A percentile compares a stretch with the other conserved stretches of the same genome.
Evolutionary conservation across 2,329 filamentous ascomycete genomes (phyloP).

Genomic region (Diaporthe vexans): DNA sequence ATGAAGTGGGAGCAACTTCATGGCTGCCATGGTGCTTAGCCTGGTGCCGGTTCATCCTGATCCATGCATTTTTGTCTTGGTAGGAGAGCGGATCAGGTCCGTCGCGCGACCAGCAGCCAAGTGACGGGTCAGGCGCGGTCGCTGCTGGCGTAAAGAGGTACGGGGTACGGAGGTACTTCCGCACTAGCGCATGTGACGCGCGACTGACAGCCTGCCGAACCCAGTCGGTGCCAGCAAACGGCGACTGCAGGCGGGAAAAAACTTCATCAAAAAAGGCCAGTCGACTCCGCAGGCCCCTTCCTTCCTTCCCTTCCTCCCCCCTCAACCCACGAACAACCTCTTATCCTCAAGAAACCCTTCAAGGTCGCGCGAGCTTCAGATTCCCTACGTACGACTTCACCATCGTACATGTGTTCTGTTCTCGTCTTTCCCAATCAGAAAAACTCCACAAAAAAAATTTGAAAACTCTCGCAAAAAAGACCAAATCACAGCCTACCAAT

Average conservation of each 20-base stretch:
- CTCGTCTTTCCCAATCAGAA: slow-evolving; percentile 66
- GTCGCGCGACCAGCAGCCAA: background rate
- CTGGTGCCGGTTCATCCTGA: background rate
- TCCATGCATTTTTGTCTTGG: background rate
- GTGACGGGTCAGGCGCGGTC: background rate
- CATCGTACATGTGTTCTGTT: slow-evolving; percentile 71
- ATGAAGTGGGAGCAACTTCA: background rate
- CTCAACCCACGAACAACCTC: slow-evolving; percentile 58
- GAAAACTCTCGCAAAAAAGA: slow-evolving; percentile 67
- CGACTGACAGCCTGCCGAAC: slow-evolving; percentile 28
- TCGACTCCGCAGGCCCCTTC: slow-evolving; percentile 24
- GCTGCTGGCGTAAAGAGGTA: background rate
- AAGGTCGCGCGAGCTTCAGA: slow-evolving; percentile 61
- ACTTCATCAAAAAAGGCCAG: slow-evolving; percentile 39
- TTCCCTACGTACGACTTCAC: slow-evolving; percentile 62
- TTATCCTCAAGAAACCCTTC: slow-evolving; percentile 61
- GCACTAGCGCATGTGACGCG: slow-evolving; percentile 28
- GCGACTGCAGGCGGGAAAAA: slow-evolving; percentile 36
- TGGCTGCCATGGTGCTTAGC: background rate
- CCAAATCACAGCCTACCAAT: slow-evolving; percentile 41
- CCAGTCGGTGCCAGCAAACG: slow-evolving; percentile 18
- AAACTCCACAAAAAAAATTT: slow-evolving; percentile 73
- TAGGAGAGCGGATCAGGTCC: background rate
- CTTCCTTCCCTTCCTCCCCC: slow-evolving; percentile 54
- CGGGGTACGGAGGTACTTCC: slow-evolving; percentile 30